phyloP scores from a whole-genome alignment of 768 basidiomycete species.

The Mycena vitilis region DNA sequence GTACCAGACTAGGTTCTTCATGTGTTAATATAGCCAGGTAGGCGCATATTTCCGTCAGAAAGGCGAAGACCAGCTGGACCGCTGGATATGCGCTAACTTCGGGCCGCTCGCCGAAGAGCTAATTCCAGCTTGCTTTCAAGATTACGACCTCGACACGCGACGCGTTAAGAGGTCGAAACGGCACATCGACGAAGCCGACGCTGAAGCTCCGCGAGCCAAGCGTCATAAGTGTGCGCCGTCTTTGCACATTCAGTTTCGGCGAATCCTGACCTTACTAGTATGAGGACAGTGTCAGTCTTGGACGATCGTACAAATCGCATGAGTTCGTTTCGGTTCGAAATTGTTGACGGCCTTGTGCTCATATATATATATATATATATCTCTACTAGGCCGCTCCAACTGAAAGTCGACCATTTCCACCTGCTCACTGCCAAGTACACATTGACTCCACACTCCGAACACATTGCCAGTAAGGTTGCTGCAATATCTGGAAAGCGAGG shows the following conservation, averaged over 20 bases:
- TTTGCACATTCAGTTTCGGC: background rate
- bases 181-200: background rate
- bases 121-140: background rate
- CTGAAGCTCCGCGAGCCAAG: background rate
- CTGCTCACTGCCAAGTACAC: background rate
- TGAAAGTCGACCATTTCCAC: background rate
- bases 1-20: background rate
- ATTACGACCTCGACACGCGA: background rate
- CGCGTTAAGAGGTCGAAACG: background rate
- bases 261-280: background rate
- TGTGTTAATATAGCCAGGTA: background rate
- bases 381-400: too few relatives aligned
- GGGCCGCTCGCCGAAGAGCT: conserved; percentile 5
- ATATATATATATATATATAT: background rate
- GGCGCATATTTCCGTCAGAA: conserved; percentile 12
- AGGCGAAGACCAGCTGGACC: conserved; percentile 5
- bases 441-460: background rate
- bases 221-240: background rate
- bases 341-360: background rate
- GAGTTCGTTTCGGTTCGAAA: background rate
- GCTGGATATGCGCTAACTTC: conserved; percentile 6
- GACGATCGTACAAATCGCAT: background rate
- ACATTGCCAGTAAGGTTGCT: background rate
- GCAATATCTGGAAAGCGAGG: background rate
- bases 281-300: background rate